Percentiles rank a stretch among this genome's conserved stretches.
phyloP scores from a whole-genome alignment of 768 basidiomycete genomes.

The Porphyrellus cyaneotinctus region DNA sequence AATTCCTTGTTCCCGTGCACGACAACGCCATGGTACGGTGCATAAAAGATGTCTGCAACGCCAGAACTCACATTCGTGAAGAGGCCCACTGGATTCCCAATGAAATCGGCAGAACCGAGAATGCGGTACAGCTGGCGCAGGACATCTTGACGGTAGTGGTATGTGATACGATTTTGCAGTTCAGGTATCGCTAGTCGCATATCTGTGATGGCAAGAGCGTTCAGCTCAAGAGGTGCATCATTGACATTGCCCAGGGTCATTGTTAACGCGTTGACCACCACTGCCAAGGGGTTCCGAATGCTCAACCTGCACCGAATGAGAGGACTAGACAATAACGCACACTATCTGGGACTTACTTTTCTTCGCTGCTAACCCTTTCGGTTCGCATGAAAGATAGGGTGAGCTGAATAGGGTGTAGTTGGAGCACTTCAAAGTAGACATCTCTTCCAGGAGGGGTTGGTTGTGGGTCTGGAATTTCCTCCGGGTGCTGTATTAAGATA shows the following conservation, averaged over 20 bases:
- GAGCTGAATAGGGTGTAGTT: constrained; percentile 90
- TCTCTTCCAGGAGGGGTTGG: constrained; percentile 66
- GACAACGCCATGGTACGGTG: constrained; percentile 94
- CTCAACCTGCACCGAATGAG: constrained; percentile 46
- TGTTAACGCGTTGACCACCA: constrained; percentile 89
- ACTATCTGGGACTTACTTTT: constrained; percentile 62
- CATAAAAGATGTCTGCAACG: constrained; percentile 97
- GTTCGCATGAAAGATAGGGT: constrained; percentile 97
- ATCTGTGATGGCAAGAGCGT: constrained; percentile 91
- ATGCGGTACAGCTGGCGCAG: constrained; percentile 93
- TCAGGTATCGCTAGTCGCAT: constrained; percentile 85
- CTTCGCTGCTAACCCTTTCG: constrained; percentile 87
- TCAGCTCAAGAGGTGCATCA: constrained; percentile 90
- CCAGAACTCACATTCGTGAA: constrained; percentile 99
- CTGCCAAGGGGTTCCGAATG: constrained; percentile 86
- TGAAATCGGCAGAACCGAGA: constrained; percentile 96
- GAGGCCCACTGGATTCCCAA: constrained; percentile 92
- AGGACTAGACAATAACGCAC: not conserved
- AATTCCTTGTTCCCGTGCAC: constrained; percentile 95
- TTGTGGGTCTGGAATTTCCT: constrained; percentile 67
- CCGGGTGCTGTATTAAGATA: constrained; percentile 66
- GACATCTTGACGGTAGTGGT: constrained; percentile 93
- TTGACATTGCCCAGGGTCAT: constrained; percentile 98
- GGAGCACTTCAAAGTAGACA: constrained; percentile 92
- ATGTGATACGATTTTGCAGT: constrained; percentile 75